Evolutionary conservation across 2,329 filamentous ascomycete species (phyloP).

Genomic region (Diatrype stigma): DNA sequence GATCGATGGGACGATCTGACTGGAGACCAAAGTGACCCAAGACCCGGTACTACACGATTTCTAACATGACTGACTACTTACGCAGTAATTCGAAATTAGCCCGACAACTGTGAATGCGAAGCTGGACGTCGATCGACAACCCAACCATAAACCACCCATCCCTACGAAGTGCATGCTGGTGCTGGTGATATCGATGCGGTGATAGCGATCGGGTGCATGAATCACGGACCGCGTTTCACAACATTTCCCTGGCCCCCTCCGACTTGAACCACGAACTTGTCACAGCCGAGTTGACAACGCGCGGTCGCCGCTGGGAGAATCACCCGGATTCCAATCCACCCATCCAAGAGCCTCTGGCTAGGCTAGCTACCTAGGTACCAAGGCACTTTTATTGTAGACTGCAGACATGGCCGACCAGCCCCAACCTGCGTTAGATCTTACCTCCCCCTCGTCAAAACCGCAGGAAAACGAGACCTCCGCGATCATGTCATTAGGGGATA

Average conservation of each 20-base stretch:
- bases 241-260: not conserved
- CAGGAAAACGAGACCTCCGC: slow-evolving; percentile 15
- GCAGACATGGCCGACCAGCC: slow-evolving; percentile 26
- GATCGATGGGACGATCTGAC: not conserved
- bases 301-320: not conserved
- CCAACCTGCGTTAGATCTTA: slow-evolving; percentile 22
- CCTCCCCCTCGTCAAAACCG: slow-evolving; percentile 13
- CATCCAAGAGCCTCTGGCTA: too few species aligned
- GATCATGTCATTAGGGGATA: slow-evolving; percentile 24
- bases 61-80: too few species aligned
- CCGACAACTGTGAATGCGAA: too few species aligned
- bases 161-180: not conserved
- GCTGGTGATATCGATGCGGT: not conserved
- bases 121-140: too few species aligned
- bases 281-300: not conserved
- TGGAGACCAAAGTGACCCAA: too few species aligned
- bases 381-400: not conserved
- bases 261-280: not conserved
- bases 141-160: too few species aligned
- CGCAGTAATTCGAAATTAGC: too few species aligned
- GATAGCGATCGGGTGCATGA: not conserved
- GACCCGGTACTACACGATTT: too few species aligned
- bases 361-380: too few species aligned
- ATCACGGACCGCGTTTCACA: not conserved
- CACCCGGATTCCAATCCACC: not conserved